Conservation (phyloP, 2,329 filamentous ascomycete species). For the Albophoma yamanashiensis region DNA sequence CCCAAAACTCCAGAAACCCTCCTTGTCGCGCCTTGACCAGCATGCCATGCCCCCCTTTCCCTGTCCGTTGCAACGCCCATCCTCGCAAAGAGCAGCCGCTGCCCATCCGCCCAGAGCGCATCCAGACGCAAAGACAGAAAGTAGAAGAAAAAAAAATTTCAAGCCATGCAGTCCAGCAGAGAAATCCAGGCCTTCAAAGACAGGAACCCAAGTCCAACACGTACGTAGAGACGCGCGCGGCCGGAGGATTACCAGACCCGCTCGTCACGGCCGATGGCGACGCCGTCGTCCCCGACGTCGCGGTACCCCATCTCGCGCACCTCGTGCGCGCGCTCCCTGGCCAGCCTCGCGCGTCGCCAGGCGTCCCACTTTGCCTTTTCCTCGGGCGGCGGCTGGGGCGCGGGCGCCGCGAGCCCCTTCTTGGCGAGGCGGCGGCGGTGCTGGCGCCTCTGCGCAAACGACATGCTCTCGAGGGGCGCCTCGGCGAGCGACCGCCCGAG, state of each 20-base stretch:
- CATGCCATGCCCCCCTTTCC: not conserved
- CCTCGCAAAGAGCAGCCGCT: not conserved
- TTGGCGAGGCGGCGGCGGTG: conserved; percentile 40
- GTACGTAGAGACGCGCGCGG: not conserved
- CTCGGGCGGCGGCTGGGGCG: conserved; percentile 24
- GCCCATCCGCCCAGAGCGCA: not conserved
- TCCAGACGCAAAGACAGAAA: too few relatives aligned
- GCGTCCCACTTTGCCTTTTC: conserved; percentile 31
- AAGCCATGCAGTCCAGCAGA: not conserved
- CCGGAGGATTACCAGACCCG: not conserved
- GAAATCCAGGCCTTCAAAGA: not conserved
- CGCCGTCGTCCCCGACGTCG: conserved; percentile 19
- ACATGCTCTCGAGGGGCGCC: conserved; percentile 31
- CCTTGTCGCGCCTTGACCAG: not conserved
- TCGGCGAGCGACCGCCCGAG: conserved; percentile 33
- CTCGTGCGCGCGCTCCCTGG: conserved; percentile 27
- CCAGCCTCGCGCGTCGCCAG: conserved; percentile 31
- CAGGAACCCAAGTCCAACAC: not conserved
- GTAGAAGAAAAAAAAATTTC: too few relatives aligned
- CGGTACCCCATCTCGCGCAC: conserved; percentile 29
- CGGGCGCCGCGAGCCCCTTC: conserved; percentile 28
- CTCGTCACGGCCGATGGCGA: conserved; percentile 16
- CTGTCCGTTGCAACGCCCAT: not conserved
- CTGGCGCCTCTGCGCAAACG: conserved; percentile 34
- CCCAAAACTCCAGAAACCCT: not conserved